A percentile compares a stretch with the other conserved stretches of the same genome.
Evolutionary conservation across 1,284 basidiomycete genomes (phyloP).

Genomic region (Cutaneotrichosporon sp.): DNA sequence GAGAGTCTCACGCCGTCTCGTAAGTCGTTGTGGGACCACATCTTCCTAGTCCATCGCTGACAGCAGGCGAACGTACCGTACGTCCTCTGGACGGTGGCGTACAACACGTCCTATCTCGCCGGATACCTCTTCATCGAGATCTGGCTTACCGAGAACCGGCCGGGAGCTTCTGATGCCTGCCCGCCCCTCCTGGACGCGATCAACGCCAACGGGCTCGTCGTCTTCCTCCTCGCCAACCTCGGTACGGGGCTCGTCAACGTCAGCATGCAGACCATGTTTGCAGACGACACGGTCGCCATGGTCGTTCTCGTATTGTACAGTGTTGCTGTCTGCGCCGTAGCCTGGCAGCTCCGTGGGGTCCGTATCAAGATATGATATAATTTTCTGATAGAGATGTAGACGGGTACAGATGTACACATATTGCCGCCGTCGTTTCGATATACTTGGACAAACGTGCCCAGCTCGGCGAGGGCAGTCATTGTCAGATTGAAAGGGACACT

Average conservation of each 20-base stretch:
- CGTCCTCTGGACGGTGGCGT: slow-evolving; percentile 82
- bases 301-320: slow-evolving; percentile 63
- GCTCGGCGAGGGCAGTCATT: no score
- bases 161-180: slow-evolving; percentile 28
- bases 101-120: slow-evolving; percentile 80
- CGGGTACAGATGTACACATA: no score
- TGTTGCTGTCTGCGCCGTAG: slow-evolving; percentile 56
- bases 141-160: slow-evolving; percentile 46
- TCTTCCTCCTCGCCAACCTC: slow-evolving; percentile 85
- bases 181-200: slow-evolving; percentile 70
- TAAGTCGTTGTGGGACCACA: no score
- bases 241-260: slow-evolving; percentile 82
- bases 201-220: slow-evolving; percentile 69
- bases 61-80: slow-evolving; percentile 79
- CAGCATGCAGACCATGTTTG: slow-evolving; percentile 75
- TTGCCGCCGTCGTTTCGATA: no score
- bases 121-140: slow-evolving; percentile 75
- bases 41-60: no score
- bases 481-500: no score
- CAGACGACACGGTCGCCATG: slow-evolving; percentile 53
- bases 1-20: slow-evolving; percentile 68
- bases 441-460: no score
- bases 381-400: background rate
- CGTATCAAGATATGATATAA: slow-evolving; percentile 18
- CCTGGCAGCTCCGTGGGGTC: slow-evolving; percentile 52